Conservation (phyloP, 805 yeast species). For the Sugiyamaella valdiviana region DNA sequence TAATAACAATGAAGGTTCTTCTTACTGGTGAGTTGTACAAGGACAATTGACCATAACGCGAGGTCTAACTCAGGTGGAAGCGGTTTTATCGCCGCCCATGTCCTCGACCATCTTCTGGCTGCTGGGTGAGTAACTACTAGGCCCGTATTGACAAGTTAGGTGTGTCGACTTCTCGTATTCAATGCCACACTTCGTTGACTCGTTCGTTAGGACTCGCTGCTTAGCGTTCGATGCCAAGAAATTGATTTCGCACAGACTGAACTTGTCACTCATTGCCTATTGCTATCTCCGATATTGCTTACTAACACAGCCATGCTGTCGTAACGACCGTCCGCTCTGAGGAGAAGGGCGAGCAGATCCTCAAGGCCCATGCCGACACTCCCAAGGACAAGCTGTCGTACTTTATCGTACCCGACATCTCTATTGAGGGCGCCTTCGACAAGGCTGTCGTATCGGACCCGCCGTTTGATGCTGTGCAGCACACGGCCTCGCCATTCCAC, state of each 20-base stretch:
- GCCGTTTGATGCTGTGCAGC: slow-evolving; percentile 33
- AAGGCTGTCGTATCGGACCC: slow-evolving; percentile 34
- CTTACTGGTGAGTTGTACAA: slow-evolving; percentile 1
- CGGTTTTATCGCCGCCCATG: slow-evolving; percentile 21
- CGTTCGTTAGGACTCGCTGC: too few relatives aligned
- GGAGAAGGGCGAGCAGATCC: slow-evolving; percentile 36
- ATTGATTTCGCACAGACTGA: too few relatives aligned
- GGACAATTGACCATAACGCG: background rate
- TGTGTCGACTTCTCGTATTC: too few relatives aligned
- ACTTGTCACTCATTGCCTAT: too few relatives aligned
- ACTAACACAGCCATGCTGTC: slow-evolving; percentile 32
- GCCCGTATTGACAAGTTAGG: too few relatives aligned
- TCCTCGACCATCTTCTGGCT: slow-evolving; percentile 34
- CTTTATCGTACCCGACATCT: slow-evolving; percentile 30
- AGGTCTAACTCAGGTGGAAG: slow-evolving; percentile 17
- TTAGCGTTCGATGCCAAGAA: too few relatives aligned
- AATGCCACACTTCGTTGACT: too few relatives aligned
- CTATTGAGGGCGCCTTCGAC: slow-evolving; percentile 43
- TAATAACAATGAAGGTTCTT: background rate
- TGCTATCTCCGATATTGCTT: background rate
- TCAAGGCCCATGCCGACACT: slow-evolving; percentile 22
- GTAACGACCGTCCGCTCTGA: slow-evolving; percentile 44
- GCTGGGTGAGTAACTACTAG: slow-evolving; percentile 28
- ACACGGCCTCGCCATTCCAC: slow-evolving; percentile 39
- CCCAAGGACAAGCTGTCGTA: slow-evolving; percentile 26